Conservation (phyloP, 495 filamentous ascomycete species). For the Tetracladium setigerum region DNA sequence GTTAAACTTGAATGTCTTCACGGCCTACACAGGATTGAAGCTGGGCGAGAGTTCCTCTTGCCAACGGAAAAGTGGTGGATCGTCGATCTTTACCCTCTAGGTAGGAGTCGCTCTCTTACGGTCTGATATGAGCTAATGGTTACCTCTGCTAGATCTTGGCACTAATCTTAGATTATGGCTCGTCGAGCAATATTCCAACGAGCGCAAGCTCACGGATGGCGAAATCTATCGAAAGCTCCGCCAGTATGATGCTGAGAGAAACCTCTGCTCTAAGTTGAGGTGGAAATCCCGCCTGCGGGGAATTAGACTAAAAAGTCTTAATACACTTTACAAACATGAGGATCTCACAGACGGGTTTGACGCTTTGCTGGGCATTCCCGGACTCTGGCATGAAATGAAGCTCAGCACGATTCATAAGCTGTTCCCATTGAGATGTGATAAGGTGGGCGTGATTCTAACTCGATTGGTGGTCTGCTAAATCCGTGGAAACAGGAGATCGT, state of each 20-base stretch:
- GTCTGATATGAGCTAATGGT: no score
- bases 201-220: constrained; percentile 26
- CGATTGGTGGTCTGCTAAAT: neutral
- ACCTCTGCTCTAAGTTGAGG: constrained; percentile 3
- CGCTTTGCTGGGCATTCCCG: constrained; percentile 20
- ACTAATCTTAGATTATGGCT: constrained; percentile 18
- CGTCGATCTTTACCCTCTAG: constrained; percentile 15
- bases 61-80: constrained; percentile 29
- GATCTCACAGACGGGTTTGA: constrained; percentile 14
- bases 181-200: constrained; percentile 30
- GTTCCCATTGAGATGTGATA: constrained; percentile 11
- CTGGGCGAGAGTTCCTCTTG: constrained; percentile 17
- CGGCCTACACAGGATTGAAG: constrained; percentile 28
- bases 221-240: constrained; percentile 35
- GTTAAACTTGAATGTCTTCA: constrained; percentile 24
- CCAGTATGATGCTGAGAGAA: constrained; percentile 22
- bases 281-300: constrained; percentile 4
- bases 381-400: constrained; percentile 25
- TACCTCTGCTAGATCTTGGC: constrained; percentile 22
- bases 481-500: constrained; percentile 17
- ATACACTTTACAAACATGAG: neutral
- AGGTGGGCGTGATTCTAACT: neutral
- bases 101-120: no score
- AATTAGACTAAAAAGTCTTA: neutral
- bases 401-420: constrained; percentile 15